Conservation (phyloP, 345 rosid species). For the Sonneratia caseolaris region DNA sequence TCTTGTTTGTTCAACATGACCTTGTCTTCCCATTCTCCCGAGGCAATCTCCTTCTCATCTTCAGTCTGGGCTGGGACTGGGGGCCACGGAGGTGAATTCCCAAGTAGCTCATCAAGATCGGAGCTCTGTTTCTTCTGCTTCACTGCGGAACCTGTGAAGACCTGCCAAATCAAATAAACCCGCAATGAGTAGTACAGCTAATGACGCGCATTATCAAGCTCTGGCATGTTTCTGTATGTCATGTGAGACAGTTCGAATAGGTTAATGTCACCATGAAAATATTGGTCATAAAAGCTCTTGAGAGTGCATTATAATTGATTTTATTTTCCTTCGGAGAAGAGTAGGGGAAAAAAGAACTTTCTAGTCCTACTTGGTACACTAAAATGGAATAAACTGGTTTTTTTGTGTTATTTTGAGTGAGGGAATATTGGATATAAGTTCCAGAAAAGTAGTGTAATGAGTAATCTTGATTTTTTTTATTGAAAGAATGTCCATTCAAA, state of each 20-base stretch:
- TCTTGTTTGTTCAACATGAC: conserved; percentile 95
- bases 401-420: too few species aligned
- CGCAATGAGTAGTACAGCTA: neutral
- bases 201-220: neutral
- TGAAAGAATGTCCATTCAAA: too few species aligned
- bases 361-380: too few species aligned
- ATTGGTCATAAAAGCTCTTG: too few species aligned
- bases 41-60: conserved; percentile 55
- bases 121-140: conserved; percentile 53
- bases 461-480: too few species aligned
- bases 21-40: conserved; percentile 90
- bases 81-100: conserved; percentile 93
- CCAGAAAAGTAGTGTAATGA: too few species aligned
- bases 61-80: conserved; percentile 69
- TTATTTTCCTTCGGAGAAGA: too few species aligned
- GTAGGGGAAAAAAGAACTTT: too few species aligned
- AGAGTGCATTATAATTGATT: too few species aligned
- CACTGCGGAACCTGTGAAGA: conserved; percentile 25
- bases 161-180: conserved; percentile 26
- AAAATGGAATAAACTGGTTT: too few species aligned
- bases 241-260: neutral
- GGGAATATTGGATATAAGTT: too few species aligned
- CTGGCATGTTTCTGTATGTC: neutral
- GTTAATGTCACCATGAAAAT: neutral
- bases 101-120: conserved; percentile 69